Conservation (phyloP, 495 filamentous ascomycete genomes). For the Hypoxylon subgilvum region DNA sequence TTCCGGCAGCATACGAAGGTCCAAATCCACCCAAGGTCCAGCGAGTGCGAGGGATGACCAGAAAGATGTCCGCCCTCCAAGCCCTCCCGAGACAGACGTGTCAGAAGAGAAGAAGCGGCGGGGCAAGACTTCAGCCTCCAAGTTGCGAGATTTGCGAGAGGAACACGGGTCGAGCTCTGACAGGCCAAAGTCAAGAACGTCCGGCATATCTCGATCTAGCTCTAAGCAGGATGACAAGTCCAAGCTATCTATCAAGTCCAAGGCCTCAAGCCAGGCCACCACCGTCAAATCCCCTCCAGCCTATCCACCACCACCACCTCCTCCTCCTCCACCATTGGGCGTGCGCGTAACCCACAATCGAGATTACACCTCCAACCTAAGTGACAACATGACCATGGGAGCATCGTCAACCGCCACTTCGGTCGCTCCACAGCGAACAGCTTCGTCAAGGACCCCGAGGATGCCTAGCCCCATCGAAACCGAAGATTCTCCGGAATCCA, state of each 20-base stretch:
- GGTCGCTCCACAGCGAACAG: conserved; percentile 65
- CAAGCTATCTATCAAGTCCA: conserved; percentile 55
- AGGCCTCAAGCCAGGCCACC: conserved; percentile 55
- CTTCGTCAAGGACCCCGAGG: conserved; percentile 46
- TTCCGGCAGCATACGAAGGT: conserved; percentile 52
- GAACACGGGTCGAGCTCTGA: conserved; percentile 40
- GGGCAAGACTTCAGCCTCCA: conserved; percentile 43
- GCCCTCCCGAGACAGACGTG: conserved; percentile 62
- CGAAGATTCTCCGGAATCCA: conserved; percentile 55
- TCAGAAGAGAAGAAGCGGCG: conserved; percentile 52
- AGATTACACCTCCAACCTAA: conserved; percentile 58
- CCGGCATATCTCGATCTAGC: conserved; percentile 49
- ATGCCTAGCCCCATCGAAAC: conserved; percentile 42
- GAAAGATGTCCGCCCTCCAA: conserved; percentile 57
- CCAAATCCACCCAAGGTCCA: conserved; percentile 46
- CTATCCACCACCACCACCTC: conserved; percentile 31
- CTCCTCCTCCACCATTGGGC: conserved; percentile 30
- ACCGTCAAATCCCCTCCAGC: conserved; percentile 41
- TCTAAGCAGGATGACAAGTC: conserved; percentile 53
- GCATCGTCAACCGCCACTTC: conserved; percentile 60
- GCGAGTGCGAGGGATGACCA: conserved; percentile 40
- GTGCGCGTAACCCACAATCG: conserved; percentile 26
- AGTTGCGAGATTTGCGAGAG: conserved; percentile 40
- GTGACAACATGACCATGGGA: conserved; percentile 32
- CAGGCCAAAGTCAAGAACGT: conserved; percentile 47